Evolutionary conservation across 495 filamentous ascomycete genomes (phyloP), one percentile per base, ranked within the genome.

Genomic region (Cercophora newfieldiana): DNA sequence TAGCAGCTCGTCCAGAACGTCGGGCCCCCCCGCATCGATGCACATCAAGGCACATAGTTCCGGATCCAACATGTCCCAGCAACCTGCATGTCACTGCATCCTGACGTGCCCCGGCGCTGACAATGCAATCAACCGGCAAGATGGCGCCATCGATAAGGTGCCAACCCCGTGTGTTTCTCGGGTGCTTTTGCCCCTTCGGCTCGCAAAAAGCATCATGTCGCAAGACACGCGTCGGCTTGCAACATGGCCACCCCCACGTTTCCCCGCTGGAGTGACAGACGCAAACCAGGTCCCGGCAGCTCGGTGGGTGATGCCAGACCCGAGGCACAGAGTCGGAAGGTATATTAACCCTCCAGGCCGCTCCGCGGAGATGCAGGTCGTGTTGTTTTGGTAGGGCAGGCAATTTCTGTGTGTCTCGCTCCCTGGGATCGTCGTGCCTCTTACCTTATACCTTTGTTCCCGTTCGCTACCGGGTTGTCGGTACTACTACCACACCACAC

Each of bases 141-240:
- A 67, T 67, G 59, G 65, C 65, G 65, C 65, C 65, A 67, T 63
- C 50, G 65, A 63, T 67, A 67, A 67, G 51, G 28, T n/a, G 2
- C 47, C 25, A 37, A 21, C 44, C 16, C 21, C 22, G 48, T 47
- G 12, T 24, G 14, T 58, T 1, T 5, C 6, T 8, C 12, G 26
- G 25, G 12, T n/a, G 24, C 53, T 37, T 22, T 5, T 5, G 10
- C 49, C 51, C n/a, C 22, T 48, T 37, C 24, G 37, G 30, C 57
- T 54, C 50, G 49, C n/a, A n/a, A 50, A 28, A 30, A 44, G n/a
- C 12, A 28, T 29, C 50, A 67, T 59, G 64, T 59, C 57, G 64
- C 64, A 53, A 66, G 33, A 21, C 18, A 7, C 58, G 24, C 25
- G n/a, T 10, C 29, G 18, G 47, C 47, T 66, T 61, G 64, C 64